Base-by-base conservation (phyloP, 2,329 filamentous ascomycete species). In the Elsinoe perseae region DNA sequence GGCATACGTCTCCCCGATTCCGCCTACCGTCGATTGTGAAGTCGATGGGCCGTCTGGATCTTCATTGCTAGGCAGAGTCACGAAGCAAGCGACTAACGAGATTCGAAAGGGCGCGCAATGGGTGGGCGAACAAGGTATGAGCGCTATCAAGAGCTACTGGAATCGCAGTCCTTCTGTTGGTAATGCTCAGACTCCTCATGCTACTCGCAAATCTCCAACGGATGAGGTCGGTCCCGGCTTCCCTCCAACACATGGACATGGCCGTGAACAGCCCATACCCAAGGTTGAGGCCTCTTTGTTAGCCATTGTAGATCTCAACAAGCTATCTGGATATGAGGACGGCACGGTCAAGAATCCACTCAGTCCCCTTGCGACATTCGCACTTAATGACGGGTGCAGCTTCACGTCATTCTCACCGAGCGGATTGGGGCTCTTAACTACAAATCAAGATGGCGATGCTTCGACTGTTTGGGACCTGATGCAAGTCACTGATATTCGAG, bases 401-500 rank as follows among this genome's bases (percentile, higher is more conserved):
- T 90, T 87, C 66, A 67, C 93, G 28, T 90, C 87, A 0, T 87
- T 95, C 61, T 84, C 87, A 1, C 87, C 87, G 0, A 82, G 81
- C 5, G 87, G 87, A 0, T 70, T 91, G 23, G 82, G 81, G 53
- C 75, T 95, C 9, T 85, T 93, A 70, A 90, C 86, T 0, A 86
- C 86, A 5, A 92, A 86, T 69, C 86, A 79, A 65, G 91, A 90
- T 68, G 88, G 88, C n/a, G 89, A 95, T 65, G 80, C 88, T 4
- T 86, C 90, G 65, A 86, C 83, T 6, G 82, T 92, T 0, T 93
- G 88, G 88, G 87, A 92, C 67, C 70, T 93, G 57, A 80, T 89
- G 72, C 71, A 75, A n/a, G 70, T 75, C 44, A 75, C 72, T 12
- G 76, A 78, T 38, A 77, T 74, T 38, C 70, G 66, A 58, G 61